Evolutionary conservation across 2,329 filamentous ascomycete genomes (phyloP).

Genomic region (Stachybotrys chlorohalonatus): DNA sequence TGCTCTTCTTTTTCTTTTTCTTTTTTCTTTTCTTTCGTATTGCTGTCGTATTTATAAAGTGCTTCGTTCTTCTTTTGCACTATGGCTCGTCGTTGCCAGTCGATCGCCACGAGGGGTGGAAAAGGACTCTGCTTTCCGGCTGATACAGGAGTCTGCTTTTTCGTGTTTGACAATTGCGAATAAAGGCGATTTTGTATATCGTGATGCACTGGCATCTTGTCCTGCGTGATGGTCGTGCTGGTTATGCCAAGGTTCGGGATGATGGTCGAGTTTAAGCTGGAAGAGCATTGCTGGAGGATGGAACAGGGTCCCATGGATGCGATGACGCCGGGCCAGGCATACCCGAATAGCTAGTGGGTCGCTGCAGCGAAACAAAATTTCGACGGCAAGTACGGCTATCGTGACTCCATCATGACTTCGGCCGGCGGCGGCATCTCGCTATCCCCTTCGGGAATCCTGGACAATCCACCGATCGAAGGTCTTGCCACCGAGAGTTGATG

Average conservation of each 20-base stretch:
- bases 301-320: neutral
- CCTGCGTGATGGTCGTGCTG: neutral
- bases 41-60: no score
- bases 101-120: no score
- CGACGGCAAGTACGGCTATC: neutral
- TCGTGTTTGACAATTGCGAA: no score
- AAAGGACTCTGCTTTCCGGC: no score
- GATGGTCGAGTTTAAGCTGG: no score
- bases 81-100: neutral
- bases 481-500: conserved; percentile 37
- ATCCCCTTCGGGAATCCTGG: conserved; percentile 49
- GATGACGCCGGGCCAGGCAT: neutral
- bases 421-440: conserved; percentile 31
- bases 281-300: no score
- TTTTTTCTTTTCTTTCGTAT: neutral
- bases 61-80: neutral
- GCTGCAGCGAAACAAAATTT: neutral
- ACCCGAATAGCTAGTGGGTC: neutral
- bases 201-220: no score
- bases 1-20: neutral
- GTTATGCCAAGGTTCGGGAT: neutral
- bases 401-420: conserved; percentile 18
- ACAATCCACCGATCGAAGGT: conserved; percentile 36
- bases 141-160: no score
- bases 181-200: no score